Evolutionary conservation across 2,329 filamentous ascomycete species (phyloP).

Genomic region (Aspergillus hiratsukae): DNA sequence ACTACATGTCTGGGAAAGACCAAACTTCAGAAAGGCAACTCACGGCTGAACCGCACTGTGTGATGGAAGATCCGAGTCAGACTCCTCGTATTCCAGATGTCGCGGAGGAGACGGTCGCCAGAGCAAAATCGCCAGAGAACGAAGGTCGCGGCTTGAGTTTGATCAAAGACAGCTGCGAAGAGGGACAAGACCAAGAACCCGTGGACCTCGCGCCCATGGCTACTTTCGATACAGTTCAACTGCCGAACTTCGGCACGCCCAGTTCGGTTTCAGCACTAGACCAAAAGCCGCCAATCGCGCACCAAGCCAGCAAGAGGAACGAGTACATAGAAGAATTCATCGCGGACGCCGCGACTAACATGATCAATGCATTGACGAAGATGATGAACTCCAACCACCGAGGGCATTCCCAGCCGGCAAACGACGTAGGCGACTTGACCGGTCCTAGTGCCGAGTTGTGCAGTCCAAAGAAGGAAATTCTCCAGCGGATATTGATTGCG

Average conservation of each 20-base stretch:
- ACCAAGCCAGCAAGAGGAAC: conserved; percentile 1
- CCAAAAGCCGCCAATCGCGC: conserved; percentile 5
- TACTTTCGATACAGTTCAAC: conserved; percentile 6
- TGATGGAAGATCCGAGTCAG: neutral
- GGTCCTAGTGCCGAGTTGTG: conserved; percentile 19
- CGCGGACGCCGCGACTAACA: conserved; percentile 26
- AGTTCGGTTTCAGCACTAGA: conserved; percentile 10
- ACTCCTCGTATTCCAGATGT: conserved; percentile 3
- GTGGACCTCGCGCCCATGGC: neutral
- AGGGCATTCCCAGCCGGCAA: conserved; percentile 17
- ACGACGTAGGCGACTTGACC: conserved; percentile 18
- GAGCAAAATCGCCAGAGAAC: conserved; percentile 1
- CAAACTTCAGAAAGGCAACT: conserved; percentile 11
- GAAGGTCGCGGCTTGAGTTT: neutral
- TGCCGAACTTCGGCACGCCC: conserved; percentile 10
- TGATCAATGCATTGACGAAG: conserved; percentile 32
- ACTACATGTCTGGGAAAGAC: conserved; percentile 14
- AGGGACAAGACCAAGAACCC: neutral
- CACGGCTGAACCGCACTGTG: conserved; percentile 7
- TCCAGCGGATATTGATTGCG: conserved; percentile 28
- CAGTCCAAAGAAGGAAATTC: conserved; percentile 28
- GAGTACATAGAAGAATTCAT: conserved; percentile 20
- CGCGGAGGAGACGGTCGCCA: neutral
- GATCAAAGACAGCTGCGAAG: neutral
- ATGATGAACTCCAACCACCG: conserved; percentile 26